phyloP scores from a whole-genome alignment of 2,329 filamentous ascomycete species.

The Penicillium occitanis region DNA sequence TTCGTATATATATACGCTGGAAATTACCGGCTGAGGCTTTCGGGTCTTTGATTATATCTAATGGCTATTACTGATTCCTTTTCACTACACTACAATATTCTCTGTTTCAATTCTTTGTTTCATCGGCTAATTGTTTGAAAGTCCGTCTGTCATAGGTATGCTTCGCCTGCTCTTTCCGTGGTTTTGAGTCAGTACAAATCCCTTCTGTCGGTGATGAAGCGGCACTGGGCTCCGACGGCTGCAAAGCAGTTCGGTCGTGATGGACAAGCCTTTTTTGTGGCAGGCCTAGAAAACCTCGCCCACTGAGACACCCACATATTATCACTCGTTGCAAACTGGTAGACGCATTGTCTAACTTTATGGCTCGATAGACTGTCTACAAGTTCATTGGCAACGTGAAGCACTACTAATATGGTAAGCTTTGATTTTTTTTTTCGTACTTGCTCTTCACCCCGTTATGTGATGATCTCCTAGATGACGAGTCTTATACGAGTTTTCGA shows the following conservation, averaged over 20 bases:
- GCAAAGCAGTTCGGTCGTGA: slow-evolving; percentile 63
- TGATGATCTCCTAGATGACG: slow-evolving; percentile 63
- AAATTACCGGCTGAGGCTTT: slow-evolving; percentile 91
- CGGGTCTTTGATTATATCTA: slow-evolving; percentile 70
- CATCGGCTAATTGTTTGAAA: slow-evolving; percentile 7
- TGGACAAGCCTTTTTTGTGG: slow-evolving; percentile 83
- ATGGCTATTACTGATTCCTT: slow-evolving; percentile 70
- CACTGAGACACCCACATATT: slow-evolving; percentile 64
- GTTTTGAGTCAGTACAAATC: neutral
- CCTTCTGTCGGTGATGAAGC: slow-evolving; percentile 42
- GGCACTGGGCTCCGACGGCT: slow-evolving; percentile 95
- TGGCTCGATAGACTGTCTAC: neutral
- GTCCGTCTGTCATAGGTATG: slow-evolving; percentile 5
- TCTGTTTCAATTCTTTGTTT: slow-evolving; percentile 15
- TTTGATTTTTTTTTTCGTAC: slow-evolving; percentile 19
- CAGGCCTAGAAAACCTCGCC: slow-evolving; percentile 99
- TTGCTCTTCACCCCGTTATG: slow-evolving; percentile 26
- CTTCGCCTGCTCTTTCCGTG: neutral
- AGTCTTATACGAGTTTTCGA: slow-evolving; percentile 64
- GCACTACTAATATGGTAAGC: slow-evolving; percentile 13
- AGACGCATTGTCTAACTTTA: neutral
- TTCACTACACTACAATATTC: neutral
- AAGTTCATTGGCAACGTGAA: neutral
- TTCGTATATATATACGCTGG: slow-evolving; percentile 68
- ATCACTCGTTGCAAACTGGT: neutral